Conservation (phyloP, 441 rosid species). For the Aleurites moluccanus region DNA sequence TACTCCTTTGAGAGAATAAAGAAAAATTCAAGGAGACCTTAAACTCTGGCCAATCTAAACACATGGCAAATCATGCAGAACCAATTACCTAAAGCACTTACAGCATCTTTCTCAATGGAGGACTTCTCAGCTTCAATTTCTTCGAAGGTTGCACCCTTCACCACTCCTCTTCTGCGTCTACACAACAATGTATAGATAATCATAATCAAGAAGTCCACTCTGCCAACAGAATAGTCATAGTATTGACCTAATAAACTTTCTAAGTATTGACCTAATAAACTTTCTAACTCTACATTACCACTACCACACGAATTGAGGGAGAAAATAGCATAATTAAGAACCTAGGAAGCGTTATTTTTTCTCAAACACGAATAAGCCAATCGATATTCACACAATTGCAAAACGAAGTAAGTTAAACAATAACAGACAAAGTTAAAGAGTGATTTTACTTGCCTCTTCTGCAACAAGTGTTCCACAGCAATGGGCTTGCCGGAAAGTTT, state of each 20-base stretch:
- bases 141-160: conserved; percentile 72
- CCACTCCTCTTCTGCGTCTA: conserved; percentile 42
- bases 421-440: background rate
- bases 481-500: conserved; percentile 33
- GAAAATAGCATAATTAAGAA: too few species aligned
- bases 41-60: background rate
- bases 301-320: too few species aligned
- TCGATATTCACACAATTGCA: background rate
- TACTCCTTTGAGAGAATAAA: background rate
- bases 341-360: too few species aligned
- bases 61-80: background rate
- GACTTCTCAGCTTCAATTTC: conserved; percentile 83
- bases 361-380: too few species aligned
- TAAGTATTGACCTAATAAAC: too few species aligned
- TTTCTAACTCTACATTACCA: too few species aligned
- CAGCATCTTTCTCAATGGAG: conserved; percentile 68
- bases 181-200: background rate
- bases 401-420: background rate
- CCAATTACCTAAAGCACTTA: conserved; percentile 29
- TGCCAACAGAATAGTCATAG: too few species aligned
- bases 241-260: too few species aligned
- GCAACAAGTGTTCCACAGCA: conserved; percentile 34
- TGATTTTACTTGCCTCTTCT: conserved; percentile 46
- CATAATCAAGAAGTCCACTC: background rate
- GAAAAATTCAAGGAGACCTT: background rate